phyloP scores from a whole-genome alignment of 768 basidiomycete species.

The Panellus pusillus region DNA sequence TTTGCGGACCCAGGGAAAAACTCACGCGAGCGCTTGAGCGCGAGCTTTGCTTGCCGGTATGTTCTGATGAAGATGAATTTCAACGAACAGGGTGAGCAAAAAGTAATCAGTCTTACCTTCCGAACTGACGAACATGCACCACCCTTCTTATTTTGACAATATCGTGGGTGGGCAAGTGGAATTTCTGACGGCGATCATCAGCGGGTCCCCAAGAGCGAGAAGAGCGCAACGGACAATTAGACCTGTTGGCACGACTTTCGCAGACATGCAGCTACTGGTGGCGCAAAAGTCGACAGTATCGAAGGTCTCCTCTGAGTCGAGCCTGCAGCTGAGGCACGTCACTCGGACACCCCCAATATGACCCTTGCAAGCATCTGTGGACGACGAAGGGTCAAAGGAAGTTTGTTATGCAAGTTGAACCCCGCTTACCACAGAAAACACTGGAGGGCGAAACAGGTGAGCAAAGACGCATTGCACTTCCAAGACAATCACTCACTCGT shows the following conservation, averaged over 20 bases:
- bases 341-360: conserved; percentile 30
- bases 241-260: conserved; percentile 18
- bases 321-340: conserved; percentile 31
- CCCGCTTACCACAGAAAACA: conserved; percentile 20
- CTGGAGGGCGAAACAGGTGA: neutral
- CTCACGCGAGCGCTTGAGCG: conserved; percentile 19
- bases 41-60: conserved; percentile 23
- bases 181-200: conserved; percentile 2
- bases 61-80: neutral
- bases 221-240: conserved; percentile 7
- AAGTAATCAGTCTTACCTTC: neutral
- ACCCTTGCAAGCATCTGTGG: conserved; percentile 22
- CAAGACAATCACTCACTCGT: conserved; percentile 20
- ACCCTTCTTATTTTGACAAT: conserved; percentile 29
- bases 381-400: neutral
- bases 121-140: conserved; percentile 16
- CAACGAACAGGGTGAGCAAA: too few relatives aligned
- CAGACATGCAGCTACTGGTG: conserved; percentile 22
- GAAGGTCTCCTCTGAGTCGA: conserved; percentile 12
- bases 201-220: neutral
- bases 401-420: neutral
- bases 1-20: conserved; percentile 12
- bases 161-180: conserved; percentile 31
- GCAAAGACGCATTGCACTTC: neutral
- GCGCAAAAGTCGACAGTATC: conserved; percentile 32